Evolutionary conservation across 441 rosid species (phyloP), one percentile per base, ranked within the genome.

Genomic region (Populus hybrid): DNA sequence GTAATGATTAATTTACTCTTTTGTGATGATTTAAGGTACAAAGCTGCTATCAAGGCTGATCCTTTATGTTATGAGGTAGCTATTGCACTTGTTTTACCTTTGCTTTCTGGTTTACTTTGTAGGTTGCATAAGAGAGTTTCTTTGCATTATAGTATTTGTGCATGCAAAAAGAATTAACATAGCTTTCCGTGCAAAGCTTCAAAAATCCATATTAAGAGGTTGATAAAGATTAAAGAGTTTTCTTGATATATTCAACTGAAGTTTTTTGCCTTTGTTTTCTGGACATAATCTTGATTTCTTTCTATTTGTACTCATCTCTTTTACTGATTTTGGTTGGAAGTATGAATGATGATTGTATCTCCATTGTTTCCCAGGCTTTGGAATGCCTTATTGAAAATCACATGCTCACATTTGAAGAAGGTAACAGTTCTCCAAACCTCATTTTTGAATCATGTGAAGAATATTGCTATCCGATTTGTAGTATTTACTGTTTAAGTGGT

Each of bases 41-140:
- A 93, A 90, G 97, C 97, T 75, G 98, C 99, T 79, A 84, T 95
- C 76, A 95, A 90, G 86, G 97, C 98, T 72, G 98, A 95, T 86
- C 97, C 99, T 67, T 86, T 93, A 74, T 93, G 99, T 83, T 92
- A 92, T 76, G 99, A 95, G 98, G 99, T 95, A 93, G 26, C 28
- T 54, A 65, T 65, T 74, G 78, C 74, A 74, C 24, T 57, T 26
- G 11, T 20, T 76, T 24, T 71, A 28, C 42, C 66, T 12, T 75
- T 65, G 14, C 79, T 76, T 10, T 72, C 61, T 73, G 46, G 23
- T 64, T 23, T 64, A 8, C 65, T 28, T 59, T 50, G 10, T 70
- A 38, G 64, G 30, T 61, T 40, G 34, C 36, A 20, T 69, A 24
- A 21, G 10, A 14, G 21, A 34, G 14, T 63, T 57, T 42, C 26